These are phyloP conservation scores for Hapsidospora chrysogenum DNA, from an alignment of 495 filamentous ascomycete genomes.

Conservation along the genomic window DNA sequence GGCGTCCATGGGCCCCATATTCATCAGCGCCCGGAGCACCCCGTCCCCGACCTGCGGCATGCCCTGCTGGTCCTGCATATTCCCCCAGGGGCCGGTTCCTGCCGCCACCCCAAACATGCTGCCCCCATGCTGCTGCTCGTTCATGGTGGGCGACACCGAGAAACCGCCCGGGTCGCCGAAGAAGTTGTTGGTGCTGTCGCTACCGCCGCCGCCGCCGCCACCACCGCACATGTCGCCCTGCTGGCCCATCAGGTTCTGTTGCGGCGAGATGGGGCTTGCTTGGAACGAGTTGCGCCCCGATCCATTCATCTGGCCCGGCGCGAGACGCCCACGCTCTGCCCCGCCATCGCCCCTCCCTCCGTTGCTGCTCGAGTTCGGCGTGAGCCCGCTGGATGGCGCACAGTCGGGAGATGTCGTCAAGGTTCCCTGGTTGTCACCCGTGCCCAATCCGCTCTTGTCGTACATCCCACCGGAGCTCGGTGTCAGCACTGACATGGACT, in stretches of 20 bases:
- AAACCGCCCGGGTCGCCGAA: slow-evolving; percentile 16
- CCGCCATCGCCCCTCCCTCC: slow-evolving; percentile 9
- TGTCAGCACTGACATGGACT: slow-evolving; percentile 5
- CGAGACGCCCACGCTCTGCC: slow-evolving; percentile 10
- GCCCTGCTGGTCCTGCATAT: slow-evolving; percentile 11
- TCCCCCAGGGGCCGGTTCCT: not conserved
- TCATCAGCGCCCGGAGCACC: slow-evolving; percentile 30
- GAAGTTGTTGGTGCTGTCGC: slow-evolving; percentile 12
- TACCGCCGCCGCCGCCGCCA: slow-evolving; percentile 6
- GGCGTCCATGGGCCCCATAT: slow-evolving; percentile 24
- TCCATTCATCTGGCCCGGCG: slow-evolving; percentile 9
- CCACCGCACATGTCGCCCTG: not conserved
- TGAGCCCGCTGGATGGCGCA: slow-evolving; percentile 20
- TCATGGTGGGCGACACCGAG: slow-evolving; percentile 7
- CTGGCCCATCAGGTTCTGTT: slow-evolving; percentile 17
- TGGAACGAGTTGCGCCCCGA: slow-evolving; percentile 26
- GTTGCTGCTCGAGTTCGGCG: slow-evolving; percentile 31
- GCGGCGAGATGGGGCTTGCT: slow-evolving; percentile 22
- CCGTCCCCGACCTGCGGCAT: slow-evolving; percentile 31
- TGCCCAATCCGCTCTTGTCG: not conserved
- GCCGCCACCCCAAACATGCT: not conserved
- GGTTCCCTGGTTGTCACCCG: slow-evolving; percentile 4
- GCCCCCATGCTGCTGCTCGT: slow-evolving; percentile 10
- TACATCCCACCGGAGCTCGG: not conserved
- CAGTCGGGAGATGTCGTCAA: slow-evolving; percentile 5